Conservation (phyloP, 768 basidiomycete species). For the Leccinellum luteum region DNA sequence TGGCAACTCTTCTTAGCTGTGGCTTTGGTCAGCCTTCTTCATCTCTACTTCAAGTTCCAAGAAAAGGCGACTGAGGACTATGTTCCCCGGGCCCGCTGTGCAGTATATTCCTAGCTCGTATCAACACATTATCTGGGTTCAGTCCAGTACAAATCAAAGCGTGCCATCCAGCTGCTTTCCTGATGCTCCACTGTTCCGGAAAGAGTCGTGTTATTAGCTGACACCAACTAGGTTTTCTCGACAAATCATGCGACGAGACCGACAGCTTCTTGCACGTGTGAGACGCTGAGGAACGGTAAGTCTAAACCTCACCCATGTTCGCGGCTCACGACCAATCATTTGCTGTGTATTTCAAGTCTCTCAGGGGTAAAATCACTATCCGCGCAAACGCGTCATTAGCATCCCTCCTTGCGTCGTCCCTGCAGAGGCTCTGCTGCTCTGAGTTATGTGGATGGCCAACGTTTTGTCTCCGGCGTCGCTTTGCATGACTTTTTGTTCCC, state of each 20-base stretch:
- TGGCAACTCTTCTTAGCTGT: background rate
- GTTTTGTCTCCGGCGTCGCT: constrained; percentile 64
- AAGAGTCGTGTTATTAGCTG: background rate
- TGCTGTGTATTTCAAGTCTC: background rate
- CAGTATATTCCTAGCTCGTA: background rate
- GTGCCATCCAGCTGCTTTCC: background rate
- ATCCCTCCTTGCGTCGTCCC: constrained; percentile 23
- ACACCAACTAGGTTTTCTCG: background rate
- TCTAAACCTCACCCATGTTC: background rate
- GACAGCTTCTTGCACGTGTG: background rate
- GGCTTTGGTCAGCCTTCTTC: background rate
- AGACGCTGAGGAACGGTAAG: background rate
- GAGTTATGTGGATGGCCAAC: constrained; percentile 65
- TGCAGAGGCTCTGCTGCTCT: constrained; percentile 49
- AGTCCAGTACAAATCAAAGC: background rate
- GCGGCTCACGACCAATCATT: background rate
- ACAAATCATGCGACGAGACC: background rate
- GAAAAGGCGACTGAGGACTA: background rate
- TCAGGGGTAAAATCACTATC: background rate
- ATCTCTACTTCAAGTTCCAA: background rate
- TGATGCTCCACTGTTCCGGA: background rate
- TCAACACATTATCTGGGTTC: background rate
- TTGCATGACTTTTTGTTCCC: constrained; percentile 49
- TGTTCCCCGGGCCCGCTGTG: background rate
- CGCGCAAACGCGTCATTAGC: constrained; percentile 47